phyloP scores from a whole-genome alignment of 768 basidiomycete genomes.

The Panus rudis region DNA sequence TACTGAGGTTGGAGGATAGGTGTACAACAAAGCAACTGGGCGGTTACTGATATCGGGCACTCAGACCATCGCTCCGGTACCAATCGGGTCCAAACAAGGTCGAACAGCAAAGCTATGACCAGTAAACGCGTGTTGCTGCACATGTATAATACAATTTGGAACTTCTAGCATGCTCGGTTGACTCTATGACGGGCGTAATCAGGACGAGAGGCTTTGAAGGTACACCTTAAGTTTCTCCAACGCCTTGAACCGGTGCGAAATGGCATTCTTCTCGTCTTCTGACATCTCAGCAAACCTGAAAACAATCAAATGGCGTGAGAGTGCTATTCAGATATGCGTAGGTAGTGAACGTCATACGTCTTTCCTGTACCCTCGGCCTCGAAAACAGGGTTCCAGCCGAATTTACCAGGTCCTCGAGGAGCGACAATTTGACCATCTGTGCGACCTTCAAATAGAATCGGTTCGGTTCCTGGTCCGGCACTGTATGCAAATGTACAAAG shows the following conservation, averaged over 20 bases:
- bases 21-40: constrained; percentile 17
- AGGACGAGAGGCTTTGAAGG: constrained; percentile 19
- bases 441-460: constrained; percentile 78
- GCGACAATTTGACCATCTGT: constrained; percentile 89
- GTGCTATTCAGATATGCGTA: neutral
- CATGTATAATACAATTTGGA: neutral
- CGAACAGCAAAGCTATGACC: constrained; percentile 1
- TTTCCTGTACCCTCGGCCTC: constrained; percentile 66
- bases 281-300: constrained; percentile 67
- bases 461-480: constrained; percentile 71
- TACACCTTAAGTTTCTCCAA: constrained; percentile 47
- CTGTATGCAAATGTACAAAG: constrained; percentile 97
- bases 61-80: constrained; percentile 14
- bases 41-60: constrained; percentile 15
- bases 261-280: constrained; percentile 50
- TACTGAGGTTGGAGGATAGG: constrained; percentile 4
- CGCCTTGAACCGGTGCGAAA: constrained; percentile 62
- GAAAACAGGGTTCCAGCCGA: constrained; percentile 92
- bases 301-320: neutral
- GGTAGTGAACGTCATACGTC: constrained; percentile 47
- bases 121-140: neutral
- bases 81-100: too few relatives aligned
- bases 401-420: constrained; percentile 66
- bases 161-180: too few relatives aligned
- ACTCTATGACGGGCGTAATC: too few relatives aligned